These are phyloP conservation scores for Asterochloris erici DNA, from an alignment of 139 green algal genomes.

Conservation along the genomic window DNA sequence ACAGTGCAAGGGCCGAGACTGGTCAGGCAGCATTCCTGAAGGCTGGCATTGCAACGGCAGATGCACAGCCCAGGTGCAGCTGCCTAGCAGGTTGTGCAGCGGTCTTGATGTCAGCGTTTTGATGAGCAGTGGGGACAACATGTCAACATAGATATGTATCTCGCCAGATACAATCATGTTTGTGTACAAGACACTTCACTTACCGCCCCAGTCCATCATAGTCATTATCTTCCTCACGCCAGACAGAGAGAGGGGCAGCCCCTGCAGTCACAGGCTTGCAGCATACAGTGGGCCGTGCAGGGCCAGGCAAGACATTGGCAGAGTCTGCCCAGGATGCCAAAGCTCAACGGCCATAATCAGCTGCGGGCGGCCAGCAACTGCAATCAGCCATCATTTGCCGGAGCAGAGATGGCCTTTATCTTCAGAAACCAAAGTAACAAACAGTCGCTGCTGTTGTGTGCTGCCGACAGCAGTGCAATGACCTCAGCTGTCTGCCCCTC, in stretches of 20 bases:
- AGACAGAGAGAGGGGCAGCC: conserved; percentile 63
- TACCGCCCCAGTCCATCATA: conserved; percentile 78
- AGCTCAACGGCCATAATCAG: neutral
- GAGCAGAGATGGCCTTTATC: neutral
- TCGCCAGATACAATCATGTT: too few species aligned
- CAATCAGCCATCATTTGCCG: too few species aligned
- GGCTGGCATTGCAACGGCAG: too few species aligned
- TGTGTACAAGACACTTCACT: too few species aligned
- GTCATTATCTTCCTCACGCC: conserved; percentile 70
- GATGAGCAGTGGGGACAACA: too few species aligned
- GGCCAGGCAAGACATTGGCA: neutral
- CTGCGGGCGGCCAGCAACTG: too few species aligned
- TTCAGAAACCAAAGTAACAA: neutral
- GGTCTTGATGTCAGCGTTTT: too few species aligned
- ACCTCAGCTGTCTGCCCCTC: neutral
- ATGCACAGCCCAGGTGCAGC: too few species aligned
- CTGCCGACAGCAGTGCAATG: neutral
- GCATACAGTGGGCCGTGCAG: neutral
- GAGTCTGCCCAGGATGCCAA: neutral
- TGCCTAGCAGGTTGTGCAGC: too few species aligned
- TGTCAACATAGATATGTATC: too few species aligned
- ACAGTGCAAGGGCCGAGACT: too few species aligned
- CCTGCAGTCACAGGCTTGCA: conserved; percentile 22
- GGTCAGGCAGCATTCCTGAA: too few species aligned
- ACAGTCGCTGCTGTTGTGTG: neutral